Conservation (phyloP, 1,139 yeast genomes). For the Kodamaea fungicola region DNA sequence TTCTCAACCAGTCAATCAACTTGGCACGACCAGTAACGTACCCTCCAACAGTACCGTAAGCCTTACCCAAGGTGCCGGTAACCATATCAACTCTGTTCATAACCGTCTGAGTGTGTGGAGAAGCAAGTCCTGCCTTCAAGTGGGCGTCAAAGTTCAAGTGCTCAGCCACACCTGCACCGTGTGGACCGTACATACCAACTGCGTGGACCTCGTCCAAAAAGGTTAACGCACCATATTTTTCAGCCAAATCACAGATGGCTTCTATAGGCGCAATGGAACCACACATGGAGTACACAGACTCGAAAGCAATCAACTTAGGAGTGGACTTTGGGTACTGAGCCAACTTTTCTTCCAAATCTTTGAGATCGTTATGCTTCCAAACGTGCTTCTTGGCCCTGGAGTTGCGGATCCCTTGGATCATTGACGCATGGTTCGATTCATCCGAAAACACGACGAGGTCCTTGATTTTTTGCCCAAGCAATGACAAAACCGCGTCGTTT, state of each 20-base stretch:
- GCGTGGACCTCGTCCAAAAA: conserved; percentile 98
- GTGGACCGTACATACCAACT: conserved; percentile 98
- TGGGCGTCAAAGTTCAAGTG: conserved; percentile 87
- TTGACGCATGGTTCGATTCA: conserved; percentile 92
- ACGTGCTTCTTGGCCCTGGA: conserved; percentile 86
- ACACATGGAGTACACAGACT: conserved; percentile 96
- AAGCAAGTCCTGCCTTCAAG: conserved; percentile 59
- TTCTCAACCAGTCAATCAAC: conserved; percentile 91
- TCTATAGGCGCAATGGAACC: conserved; percentile 95
- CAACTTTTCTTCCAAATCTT: conserved; percentile 74
- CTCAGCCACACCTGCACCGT: conserved; percentile 99
- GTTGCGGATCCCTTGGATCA: conserved; percentile 94
- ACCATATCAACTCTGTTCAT: conserved; percentile 92
- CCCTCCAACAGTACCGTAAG: conserved; percentile 97
- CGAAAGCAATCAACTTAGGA: conserved; percentile 96
- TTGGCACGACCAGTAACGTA: conserved; percentile 86
- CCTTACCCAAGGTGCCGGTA: conserved; percentile 96
- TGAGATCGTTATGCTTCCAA: conserved; percentile 86
- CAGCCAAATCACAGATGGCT: conserved; percentile 91
- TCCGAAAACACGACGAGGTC: conserved; percentile 91
- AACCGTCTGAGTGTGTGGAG: conserved; percentile 52
- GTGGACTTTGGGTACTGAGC: conserved; percentile 75
- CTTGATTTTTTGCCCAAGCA: conserved; percentile 86
- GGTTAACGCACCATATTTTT: conserved; percentile 94
- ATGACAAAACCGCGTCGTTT: conserved; percentile 91